A percentile compares a stretch with the other conserved stretches of the same genome.
These are phyloP conservation scores for Nothophoma quercina DNA, from an alignment of 2,329 filamentous ascomycete genomes.

Conservation along the genomic window DNA sequence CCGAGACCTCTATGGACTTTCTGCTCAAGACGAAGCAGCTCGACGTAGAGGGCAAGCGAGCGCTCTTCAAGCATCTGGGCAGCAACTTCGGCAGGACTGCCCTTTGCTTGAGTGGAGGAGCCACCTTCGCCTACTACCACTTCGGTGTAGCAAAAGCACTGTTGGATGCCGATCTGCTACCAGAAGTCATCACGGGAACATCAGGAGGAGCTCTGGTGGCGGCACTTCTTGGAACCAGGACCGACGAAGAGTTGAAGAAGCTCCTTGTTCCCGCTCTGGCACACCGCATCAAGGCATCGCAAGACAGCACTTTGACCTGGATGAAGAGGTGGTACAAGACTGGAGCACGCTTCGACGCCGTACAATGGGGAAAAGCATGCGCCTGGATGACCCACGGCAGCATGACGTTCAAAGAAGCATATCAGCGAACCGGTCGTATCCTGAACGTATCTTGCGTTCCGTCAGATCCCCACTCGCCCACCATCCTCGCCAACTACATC, in stretches of 20 bases:
- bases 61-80: conserved; percentile 84
- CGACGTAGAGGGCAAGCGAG: conserved; percentile 74
- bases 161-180: conserved; percentile 83
- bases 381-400: conserved; percentile 92
- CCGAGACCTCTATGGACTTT: conserved; percentile 72
- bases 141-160: conserved; percentile 91
- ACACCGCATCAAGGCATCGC: conserved; percentile 81
- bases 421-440: conserved; percentile 90
- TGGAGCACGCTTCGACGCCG: conserved; percentile 89
- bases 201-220: conserved; percentile 93
- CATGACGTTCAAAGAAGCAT: conserved; percentile 94
- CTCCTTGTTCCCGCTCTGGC: conserved; percentile 89
- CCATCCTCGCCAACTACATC: conserved; percentile 93
- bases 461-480: conserved; percentile 89
- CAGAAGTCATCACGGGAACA: conserved; percentile 94
- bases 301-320: conserved; percentile 80
- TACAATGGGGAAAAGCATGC: conserved; percentile 86
- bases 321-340: conserved; percentile 86
- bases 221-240: conserved; percentile 84
- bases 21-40: conserved; percentile 74
- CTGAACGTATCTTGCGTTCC: conserved; percentile 96
- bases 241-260: conserved; percentile 86
- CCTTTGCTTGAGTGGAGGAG: conserved; percentile 90
- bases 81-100: conserved; percentile 94
- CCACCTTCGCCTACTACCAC: conserved; percentile 96